Evolutionary conservation across 768 basidiomycete species (phyloP).

Genomic region (Tricholoma hemisulphureum): DNA sequence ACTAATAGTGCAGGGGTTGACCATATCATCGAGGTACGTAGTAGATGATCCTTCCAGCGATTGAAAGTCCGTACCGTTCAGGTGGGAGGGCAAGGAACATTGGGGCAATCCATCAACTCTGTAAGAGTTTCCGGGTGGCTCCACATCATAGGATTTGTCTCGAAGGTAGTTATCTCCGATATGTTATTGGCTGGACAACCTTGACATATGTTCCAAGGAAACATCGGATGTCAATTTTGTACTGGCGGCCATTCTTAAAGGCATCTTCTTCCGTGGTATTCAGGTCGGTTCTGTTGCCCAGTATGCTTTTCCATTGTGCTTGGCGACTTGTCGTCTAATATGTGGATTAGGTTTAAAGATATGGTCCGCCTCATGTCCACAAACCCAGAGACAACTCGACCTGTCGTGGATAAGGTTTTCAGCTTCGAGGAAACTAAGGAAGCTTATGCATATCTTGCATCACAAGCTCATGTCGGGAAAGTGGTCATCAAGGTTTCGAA

Average conservation of each 20-base stretch:
- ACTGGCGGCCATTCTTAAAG: slow-evolving; percentile 33
- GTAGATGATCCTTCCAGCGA: no score
- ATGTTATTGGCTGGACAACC: no score
- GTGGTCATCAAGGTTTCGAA: slow-evolving; percentile 48
- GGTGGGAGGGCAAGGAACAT: no score
- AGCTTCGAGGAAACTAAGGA: slow-evolving; percentile 48
- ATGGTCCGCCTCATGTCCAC: slow-evolving; percentile 50
- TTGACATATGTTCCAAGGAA: no score
- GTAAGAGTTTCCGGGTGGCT: no score
- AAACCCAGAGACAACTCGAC: slow-evolving; percentile 41
- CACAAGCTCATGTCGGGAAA: slow-evolving; percentile 61
- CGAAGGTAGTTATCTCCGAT: no score
- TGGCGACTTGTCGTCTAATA: background rate
- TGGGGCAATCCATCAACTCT: no score
- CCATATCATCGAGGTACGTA: no score
- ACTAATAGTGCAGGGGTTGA: no score
- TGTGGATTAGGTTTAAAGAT: slow-evolving; percentile 42
- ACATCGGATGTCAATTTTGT: slow-evolving; percentile 30
- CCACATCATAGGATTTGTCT: no score
- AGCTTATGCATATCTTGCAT: slow-evolving; percentile 53
- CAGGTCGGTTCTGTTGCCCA: slow-evolving; percentile 59
- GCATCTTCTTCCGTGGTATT: slow-evolving; percentile 48
- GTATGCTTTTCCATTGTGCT: slow-evolving; percentile 31
- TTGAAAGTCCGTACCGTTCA: no score
- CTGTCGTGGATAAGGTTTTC: slow-evolving; percentile 59